A percentile compares a stretch with the other conserved stretches of the same genome.
These are phyloP conservation scores for Verticillium nubilum DNA, from an alignment of 2,329 filamentous ascomycete genomes.

Conservation along the genomic window DNA sequence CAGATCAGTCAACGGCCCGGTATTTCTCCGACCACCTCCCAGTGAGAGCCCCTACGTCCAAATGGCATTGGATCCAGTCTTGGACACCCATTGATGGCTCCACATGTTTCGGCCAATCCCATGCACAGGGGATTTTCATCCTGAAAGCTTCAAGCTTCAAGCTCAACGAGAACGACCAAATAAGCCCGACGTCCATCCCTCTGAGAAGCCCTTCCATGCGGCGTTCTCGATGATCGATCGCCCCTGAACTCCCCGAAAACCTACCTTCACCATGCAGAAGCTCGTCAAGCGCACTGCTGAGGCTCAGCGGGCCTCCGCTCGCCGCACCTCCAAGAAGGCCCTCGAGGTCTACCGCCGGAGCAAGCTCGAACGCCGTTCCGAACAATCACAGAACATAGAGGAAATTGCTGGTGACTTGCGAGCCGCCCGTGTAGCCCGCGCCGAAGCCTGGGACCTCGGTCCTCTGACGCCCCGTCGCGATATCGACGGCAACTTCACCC, in stretches of 20 bases:
- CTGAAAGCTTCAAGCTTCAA: neutral
- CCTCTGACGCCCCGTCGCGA: constrained; percentile 73
- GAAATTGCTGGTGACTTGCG: constrained; percentile 19
- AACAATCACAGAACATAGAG: constrained; percentile 28
- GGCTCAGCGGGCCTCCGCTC: constrained; percentile 58
- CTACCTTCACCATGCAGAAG: constrained; percentile 57
- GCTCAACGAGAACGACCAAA: neutral
- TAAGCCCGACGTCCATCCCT: neutral
- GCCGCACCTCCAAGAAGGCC: constrained; percentile 37
- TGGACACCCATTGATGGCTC: neutral
- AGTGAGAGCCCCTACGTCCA: no score
- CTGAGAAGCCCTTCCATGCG: constrained; percentile 2
- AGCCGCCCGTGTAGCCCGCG: constrained; percentile 43
- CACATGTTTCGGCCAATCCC: neutral
- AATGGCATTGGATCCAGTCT: neutral
- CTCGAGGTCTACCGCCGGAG: constrained; percentile 21
- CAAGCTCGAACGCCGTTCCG: constrained; percentile 21
- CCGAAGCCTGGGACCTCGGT: constrained; percentile 75
- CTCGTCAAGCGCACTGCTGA: constrained; percentile 60
- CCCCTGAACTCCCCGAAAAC: neutral
- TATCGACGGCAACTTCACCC: constrained; percentile 51
- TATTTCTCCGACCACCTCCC: neutral
- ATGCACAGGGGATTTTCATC: constrained; percentile 1
- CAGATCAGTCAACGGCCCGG: neutral
- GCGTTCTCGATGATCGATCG: neutral